Conservation (phyloP, 768 basidiomycete genomes). For the Favolaschia claudopus region DNA sequence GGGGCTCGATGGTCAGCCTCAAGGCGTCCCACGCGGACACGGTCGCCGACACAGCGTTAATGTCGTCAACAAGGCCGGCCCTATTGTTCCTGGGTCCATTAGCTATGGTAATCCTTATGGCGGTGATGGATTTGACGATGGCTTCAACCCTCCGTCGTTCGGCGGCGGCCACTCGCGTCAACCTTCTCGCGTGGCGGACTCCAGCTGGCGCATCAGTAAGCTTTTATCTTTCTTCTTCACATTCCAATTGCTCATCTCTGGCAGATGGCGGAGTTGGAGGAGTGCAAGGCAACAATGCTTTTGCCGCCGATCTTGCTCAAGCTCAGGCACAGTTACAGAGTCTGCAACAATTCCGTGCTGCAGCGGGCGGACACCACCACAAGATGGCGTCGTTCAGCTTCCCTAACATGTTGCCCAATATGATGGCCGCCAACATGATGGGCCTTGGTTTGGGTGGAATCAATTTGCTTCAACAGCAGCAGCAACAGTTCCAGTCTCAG, state of each 20-base stretch:
- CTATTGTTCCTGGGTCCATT: constrained; percentile 57
- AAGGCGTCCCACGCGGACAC: constrained; percentile 81
- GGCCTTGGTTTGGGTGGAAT: constrained; percentile 83
- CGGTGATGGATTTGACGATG: constrained; percentile 80
- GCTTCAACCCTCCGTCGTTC: constrained; percentile 66
- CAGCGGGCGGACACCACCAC: constrained; percentile 91
- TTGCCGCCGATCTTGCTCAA: constrained; percentile 89
- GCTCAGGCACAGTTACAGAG: constrained; percentile 97
- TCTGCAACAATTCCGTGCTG: constrained; percentile 95
- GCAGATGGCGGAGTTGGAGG: constrained; percentile 81
- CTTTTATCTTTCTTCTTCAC: neutral
- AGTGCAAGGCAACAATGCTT: constrained; percentile 66
- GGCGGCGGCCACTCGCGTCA: constrained; percentile 79
- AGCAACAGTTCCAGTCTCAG: constrained; percentile 94
- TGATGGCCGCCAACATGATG: constrained; percentile 98
- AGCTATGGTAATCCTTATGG: constrained; percentile 55
- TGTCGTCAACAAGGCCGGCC: constrained; percentile 78
- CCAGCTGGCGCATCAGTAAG: constrained; percentile 88
- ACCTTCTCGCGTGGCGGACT: constrained; percentile 72
- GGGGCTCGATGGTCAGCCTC: constrained; percentile 69
- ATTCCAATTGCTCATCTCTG: constrained; percentile 20
- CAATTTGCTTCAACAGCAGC: constrained; percentile 90
- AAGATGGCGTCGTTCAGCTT: constrained; percentile 98
- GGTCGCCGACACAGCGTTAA: constrained; percentile 92
- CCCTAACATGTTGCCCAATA: constrained; percentile 97